Evolutionary conservation across 2,329 filamentous ascomycete genomes (phyloP), one percentile per base, ranked within the genome.

Genomic region (Penicillium brevicompactum): DNA sequence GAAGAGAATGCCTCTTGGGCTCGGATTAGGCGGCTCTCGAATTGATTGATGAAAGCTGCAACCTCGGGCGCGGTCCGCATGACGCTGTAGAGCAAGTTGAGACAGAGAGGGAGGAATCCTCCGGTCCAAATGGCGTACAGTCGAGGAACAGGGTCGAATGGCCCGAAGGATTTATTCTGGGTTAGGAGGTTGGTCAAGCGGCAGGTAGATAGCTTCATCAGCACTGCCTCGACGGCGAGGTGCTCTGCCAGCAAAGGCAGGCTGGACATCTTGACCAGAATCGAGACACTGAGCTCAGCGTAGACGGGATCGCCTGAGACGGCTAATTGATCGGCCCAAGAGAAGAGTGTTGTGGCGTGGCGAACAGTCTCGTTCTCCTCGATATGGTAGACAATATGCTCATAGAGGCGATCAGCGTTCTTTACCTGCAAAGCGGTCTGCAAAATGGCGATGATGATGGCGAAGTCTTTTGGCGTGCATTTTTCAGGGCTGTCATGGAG

Each of bases 41-140:
- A 99, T 70, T 92, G 89, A 68, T 95, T 96, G 27, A 99, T 81
- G 69, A 97, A 95, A 55, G 87, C 87, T 0, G 89, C 85, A 5
- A 97, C 85, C 72, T 99, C 94, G 0, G 88, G 85, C 0, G 92
- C 92, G 1, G 90, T 89, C 1, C 87, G 83, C 10, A 92, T 91
- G 16, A 99, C 85, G 10, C 90, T 86, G 56, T 88, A 86, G 18
- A 99, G 83, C 27, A 99, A 81, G 71, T 97, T 97, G 43, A 99
- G 82, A 57, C 93, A 88, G 16, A 99, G 78, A 0, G 94, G 94
- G 3, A 99, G 80, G 54, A 97, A 84, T 1, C 91, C 94, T 62
- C 90, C 89, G 18, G 87, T 86, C 94, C 94, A 99, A 67, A 97
- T 92, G 49, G 84, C 84, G 76, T 96, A 96, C 68, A 96, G 86